phyloP scores from a whole-genome alignment of 2,329 filamentous ascomycete species.

The Colletotrichum echinochloae region DNA sequence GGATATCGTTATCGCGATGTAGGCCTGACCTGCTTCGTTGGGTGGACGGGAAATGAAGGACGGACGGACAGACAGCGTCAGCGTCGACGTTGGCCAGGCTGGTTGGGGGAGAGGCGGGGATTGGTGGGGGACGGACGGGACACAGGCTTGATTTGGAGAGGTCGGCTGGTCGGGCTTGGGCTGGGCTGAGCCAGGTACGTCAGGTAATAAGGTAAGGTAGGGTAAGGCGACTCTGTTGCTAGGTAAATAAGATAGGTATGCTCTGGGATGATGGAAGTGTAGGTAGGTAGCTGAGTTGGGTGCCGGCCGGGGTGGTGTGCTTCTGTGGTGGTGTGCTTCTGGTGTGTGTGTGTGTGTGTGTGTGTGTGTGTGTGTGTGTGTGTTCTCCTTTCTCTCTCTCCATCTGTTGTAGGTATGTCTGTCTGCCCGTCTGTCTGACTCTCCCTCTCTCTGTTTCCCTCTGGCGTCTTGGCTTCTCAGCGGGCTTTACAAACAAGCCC shows the following conservation, averaged over 20 bases:
- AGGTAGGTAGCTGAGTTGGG: not conserved
- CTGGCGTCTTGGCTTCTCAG: not conserved
- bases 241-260: not conserved
- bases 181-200: constrained; percentile 10
- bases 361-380: not conserved
- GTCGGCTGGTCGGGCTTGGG: constrained; percentile 19
- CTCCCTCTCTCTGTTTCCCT: not conserved
- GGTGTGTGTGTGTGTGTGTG: not conserved
- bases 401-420: not conserved
- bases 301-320: not conserved
- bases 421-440: not conserved
- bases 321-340: too few species aligned
- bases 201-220: too few species aligned
- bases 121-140: constrained; percentile 35
- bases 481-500: not conserved
- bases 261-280: not conserved
- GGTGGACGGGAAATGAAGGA: constrained; percentile 37
- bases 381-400: not conserved
- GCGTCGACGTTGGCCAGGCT: constrained; percentile 37
- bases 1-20: constrained; percentile 31
- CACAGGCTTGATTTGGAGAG: constrained; percentile 37
- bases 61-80: constrained; percentile 20
- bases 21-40: constrained; percentile 27
- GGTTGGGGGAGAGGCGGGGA: constrained; percentile 24
- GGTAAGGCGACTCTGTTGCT: not conserved